phyloP scores from a whole-genome alignment of 1,284 basidiomycete species.

The Blastosporella zonata region DNA sequence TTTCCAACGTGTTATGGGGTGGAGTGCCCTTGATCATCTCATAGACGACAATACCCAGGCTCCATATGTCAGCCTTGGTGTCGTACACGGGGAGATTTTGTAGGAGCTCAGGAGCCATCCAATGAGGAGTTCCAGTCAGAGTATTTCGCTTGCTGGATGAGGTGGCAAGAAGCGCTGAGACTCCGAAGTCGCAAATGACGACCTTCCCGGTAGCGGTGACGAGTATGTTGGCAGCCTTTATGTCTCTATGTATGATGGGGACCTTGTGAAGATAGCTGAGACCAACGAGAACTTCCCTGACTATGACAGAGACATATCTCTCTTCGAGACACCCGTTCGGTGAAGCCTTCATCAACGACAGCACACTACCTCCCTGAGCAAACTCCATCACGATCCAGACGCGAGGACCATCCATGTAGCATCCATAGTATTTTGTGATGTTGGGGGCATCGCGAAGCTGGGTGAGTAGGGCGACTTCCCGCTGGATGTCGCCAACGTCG shows the following conservation, averaged over 20 bases:
- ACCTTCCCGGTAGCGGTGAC: conserved; percentile 86
- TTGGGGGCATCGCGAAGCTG: conserved; percentile 89
- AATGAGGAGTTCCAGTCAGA: conserved; percentile 94
- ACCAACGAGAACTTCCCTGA: conserved; percentile 85
- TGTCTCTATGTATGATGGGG: conserved; percentile 94
- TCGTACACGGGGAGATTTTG: conserved; percentile 88
- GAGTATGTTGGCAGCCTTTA: conserved; percentile 96
- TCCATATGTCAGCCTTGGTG: conserved; percentile 96
- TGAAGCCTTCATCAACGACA: conserved; percentile 84
- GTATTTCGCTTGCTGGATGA: conserved; percentile 90
- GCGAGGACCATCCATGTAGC: conserved; percentile 90
- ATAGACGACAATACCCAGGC: conserved; percentile 90
- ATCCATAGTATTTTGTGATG: conserved; percentile 95
- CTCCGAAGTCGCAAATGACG: conserved; percentile 95
- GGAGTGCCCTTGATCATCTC: conserved; percentile 96
- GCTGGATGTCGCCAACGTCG: conserved; percentile 96
- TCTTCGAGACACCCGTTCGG: conserved; percentile 87
- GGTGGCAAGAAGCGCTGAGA: conserved; percentile 89
- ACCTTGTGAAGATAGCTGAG: conserved; percentile 90
- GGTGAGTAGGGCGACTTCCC: conserved; percentile 90
- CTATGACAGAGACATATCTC: conserved; percentile 84
- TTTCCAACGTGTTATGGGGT: conserved; percentile 77
- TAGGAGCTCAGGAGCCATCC: conserved; percentile 99
- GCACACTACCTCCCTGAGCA: conserved; percentile 93
- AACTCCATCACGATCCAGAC: conserved; percentile 99